phyloP scores from a whole-genome alignment of 345 rosid species.

The Lepidium africanum region DNA sequence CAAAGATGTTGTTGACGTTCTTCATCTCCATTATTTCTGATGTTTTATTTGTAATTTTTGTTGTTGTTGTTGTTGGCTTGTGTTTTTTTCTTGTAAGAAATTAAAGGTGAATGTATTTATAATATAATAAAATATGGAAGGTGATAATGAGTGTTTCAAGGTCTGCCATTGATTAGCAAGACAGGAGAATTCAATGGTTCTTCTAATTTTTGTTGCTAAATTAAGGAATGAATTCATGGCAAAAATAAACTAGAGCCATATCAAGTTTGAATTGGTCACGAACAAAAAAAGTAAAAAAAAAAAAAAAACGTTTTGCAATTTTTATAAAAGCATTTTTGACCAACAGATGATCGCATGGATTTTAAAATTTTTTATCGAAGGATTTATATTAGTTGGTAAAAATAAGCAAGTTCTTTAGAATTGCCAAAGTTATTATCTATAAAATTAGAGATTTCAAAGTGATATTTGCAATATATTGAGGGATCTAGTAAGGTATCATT shows the following conservation, averaged over 20 bases:
- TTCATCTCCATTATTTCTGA: slow-evolving; percentile 43
- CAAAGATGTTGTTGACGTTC: slow-evolving; percentile 39
- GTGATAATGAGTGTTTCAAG: slow-evolving; percentile 8
- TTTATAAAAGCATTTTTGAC: not conserved
- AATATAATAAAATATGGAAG: not conserved
- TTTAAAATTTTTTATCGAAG: not conserved
- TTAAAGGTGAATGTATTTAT: slow-evolving; percentile 9
- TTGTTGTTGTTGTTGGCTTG: not conserved
- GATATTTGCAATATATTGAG: not conserved
- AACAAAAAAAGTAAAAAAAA: not conserved
- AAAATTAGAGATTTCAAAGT: not conserved
- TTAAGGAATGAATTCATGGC: not conserved
- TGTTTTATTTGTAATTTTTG: not conserved
- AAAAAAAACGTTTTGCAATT: not conserved
- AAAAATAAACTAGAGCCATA: not conserved
- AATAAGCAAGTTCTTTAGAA: no score
- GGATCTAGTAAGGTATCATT: not conserved
- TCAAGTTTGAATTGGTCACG: slow-evolving; percentile 7
- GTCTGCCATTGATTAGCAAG: slow-evolving; percentile 10
- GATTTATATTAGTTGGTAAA: no score
- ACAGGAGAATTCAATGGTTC: not conserved
- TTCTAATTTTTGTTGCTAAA: slow-evolving; percentile 10
- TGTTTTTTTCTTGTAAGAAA: not conserved
- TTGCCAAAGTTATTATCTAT: not conserved
- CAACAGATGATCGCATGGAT: not conserved